Conservation (phyloP, 2,329 filamentous ascomycete genomes). For the Scedosporium dehoogii region DNA sequence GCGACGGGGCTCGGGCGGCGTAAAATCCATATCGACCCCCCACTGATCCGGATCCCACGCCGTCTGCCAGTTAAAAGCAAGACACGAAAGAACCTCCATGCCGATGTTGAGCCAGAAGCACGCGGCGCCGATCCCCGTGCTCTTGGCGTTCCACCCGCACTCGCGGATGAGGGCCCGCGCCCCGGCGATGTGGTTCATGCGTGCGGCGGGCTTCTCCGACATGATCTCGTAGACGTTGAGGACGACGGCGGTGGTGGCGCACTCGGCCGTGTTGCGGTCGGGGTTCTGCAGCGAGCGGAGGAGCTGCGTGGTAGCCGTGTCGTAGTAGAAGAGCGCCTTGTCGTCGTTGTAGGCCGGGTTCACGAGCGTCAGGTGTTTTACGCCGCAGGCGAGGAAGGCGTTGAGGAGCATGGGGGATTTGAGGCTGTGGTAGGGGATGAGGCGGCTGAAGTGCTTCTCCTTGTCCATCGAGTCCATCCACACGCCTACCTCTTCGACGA, state of each 20-base stretch:
- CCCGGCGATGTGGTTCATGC: slow-evolving; percentile 85
- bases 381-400: slow-evolving; percentile 80
- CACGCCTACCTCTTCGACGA: slow-evolving; percentile 77
- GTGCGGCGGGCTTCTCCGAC: slow-evolving; percentile 65
- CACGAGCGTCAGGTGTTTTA: slow-evolving; percentile 65
- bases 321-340: slow-evolving; percentile 74
- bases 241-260: slow-evolving; percentile 77
- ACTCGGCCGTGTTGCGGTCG: slow-evolving; percentile 72
- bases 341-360: slow-evolving; percentile 62
- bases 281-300: slow-evolving; percentile 72
- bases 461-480: slow-evolving; percentile 94
- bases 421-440: slow-evolving; percentile 75
- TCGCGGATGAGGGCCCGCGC: slow-evolving; percentile 80
- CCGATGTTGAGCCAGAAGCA: slow-evolving; percentile 94
- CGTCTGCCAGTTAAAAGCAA: slow-evolving; percentile 78
- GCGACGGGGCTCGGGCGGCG: slow-evolving; percentile 8
- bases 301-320: slow-evolving; percentile 71
- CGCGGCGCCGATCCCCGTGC: slow-evolving; percentile 68
- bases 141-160: slow-evolving; percentile 76
- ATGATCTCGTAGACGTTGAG: slow-evolving; percentile 91
- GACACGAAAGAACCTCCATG: slow-evolving; percentile 80
- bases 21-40: slow-evolving; percentile 72
- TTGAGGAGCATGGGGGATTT: slow-evolving; percentile 82
- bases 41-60: slow-evolving; percentile 87
- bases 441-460: slow-evolving; percentile 74